A percentile compares a stretch with the other conserved stretches of the same genome.
These are phyloP conservation scores for Amanita muscaria DNA, from an alignment of 768 basidiomycete genomes.

Conservation along the genomic window DNA sequence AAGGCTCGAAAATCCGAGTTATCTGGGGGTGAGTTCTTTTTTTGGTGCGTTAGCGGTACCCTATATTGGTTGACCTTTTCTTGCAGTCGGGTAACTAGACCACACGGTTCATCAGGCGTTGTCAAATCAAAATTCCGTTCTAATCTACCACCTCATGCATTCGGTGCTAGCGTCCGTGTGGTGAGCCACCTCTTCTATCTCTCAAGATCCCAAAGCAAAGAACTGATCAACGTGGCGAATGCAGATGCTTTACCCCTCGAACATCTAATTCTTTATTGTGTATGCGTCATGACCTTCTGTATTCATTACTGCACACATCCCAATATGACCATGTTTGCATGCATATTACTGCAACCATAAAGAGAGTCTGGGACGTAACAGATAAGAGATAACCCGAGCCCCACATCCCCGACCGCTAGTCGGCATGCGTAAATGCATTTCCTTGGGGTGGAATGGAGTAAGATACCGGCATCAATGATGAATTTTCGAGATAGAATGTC, in stretches of 20 bases:
- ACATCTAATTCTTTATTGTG: constrained; percentile 40
- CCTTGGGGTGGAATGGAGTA: no score
- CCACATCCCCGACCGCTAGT: no score
- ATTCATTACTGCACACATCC: constrained; percentile 26
- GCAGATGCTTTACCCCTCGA: constrained; percentile 91
- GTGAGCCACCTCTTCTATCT: constrained; percentile 40
- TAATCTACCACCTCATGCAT: constrained; percentile 91
- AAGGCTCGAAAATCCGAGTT: constrained; percentile 92
- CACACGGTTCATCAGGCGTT: constrained; percentile 91
- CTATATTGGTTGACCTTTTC: not conserved
- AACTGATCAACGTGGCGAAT: not conserved
- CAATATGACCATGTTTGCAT: constrained; percentile 39
- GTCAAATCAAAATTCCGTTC: constrained; percentile 94
- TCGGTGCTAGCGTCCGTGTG: constrained; percentile 88
- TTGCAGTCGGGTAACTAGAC: constrained; percentile 80
- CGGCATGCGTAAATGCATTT: no score
- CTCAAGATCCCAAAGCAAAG: constrained; percentile 6
- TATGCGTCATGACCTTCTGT: constrained; percentile 11
- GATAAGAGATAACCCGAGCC: no score
- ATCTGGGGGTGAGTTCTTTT: constrained; percentile 83
- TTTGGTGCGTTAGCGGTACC: not conserved
- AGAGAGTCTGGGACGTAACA: not conserved
- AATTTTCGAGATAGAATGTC: no score
- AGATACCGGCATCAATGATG: no score
- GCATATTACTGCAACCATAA: not conserved